Evolutionary conservation across 2,329 filamentous ascomycete genomes (phyloP).

Genomic region (Pestalotiopsis fici): DNA sequence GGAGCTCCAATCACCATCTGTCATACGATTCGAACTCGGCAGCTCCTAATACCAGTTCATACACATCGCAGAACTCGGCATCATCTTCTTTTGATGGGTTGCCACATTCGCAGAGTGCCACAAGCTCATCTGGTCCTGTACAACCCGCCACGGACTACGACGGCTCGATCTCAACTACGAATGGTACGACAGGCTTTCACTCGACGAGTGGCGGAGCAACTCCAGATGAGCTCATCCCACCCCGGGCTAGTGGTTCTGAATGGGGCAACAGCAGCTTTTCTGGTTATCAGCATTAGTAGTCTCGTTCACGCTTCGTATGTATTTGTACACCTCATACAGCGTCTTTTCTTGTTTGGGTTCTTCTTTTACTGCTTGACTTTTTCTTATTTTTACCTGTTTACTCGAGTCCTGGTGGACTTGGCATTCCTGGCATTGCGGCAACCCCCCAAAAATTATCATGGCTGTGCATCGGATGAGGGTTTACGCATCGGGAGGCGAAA

Average conservation of each 20-base stretch:
- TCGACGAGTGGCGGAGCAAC: neutral
- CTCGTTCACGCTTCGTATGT: neutral
- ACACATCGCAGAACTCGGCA: neutral
- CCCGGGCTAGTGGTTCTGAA: neutral
- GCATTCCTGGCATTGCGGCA: too few species aligned
- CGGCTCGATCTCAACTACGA: neutral
- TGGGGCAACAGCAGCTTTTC: neutral
- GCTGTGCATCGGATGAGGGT: too few species aligned
- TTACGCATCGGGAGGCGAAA: too few species aligned
- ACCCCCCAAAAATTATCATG: neutral
- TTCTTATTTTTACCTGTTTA: neutral
- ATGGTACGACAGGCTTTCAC: constrained; percentile 1
- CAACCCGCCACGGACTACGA: neutral
- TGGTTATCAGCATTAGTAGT: neutral
- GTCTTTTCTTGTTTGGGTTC: neutral
- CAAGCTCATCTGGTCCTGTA: neutral
- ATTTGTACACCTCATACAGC: neutral
- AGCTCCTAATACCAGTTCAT: neutral
- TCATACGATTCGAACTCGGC: constrained; percentile 4
- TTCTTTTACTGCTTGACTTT: neutral
- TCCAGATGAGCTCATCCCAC: neutral
- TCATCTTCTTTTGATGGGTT: neutral
- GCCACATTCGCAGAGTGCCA: neutral
- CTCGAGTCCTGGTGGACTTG: too few species aligned
- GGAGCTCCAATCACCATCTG: neutral